A percentile compares a stretch with the other conserved stretches of the same genome.
These are phyloP conservation scores for Plectosphaerella plurivora DNA, from an alignment of 2,329 filamentous ascomycete genomes.

Conservation along the genomic window DNA sequence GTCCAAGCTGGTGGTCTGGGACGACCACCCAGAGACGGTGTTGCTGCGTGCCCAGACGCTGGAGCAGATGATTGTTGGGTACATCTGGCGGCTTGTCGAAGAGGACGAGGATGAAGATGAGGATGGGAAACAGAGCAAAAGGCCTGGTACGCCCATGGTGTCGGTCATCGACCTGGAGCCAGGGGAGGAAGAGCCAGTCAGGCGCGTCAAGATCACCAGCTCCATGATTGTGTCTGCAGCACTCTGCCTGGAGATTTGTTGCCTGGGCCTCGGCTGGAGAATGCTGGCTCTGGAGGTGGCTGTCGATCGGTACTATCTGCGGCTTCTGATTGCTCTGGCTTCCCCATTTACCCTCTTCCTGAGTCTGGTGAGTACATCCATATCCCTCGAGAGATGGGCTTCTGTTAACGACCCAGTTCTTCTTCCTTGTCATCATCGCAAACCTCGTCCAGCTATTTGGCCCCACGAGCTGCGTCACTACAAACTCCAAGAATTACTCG, in stretches of 20 bases:
- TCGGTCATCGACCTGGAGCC: constrained; percentile 40
- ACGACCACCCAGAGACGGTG: constrained; percentile 55
- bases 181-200: constrained; percentile 28
- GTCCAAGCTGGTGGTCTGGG: constrained; percentile 56
- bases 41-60: constrained; percentile 46
- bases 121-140: constrained; percentile 30
- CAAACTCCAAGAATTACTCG: constrained; percentile 40
- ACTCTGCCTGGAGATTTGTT: constrained; percentile 43
- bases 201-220: constrained; percentile 49
- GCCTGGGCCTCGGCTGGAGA: constrained; percentile 52
- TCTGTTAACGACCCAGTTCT: constrained; percentile 21
- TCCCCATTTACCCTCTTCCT: constrained; percentile 55
- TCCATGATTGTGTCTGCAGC: constrained; percentile 48
- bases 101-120: constrained; percentile 30
- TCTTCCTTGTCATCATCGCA: constrained; percentile 36
- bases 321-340: constrained; percentile 47
- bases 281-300: constrained; percentile 47
- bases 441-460: constrained; percentile 39
- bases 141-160: constrained; percentile 15
- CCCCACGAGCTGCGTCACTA: constrained; percentile 35
- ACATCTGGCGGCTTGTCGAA: constrained; percentile 48
- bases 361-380: constrained; percentile 26
- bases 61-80: constrained; percentile 47
- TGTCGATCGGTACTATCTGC: constrained; percentile 47
- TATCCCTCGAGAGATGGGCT: accelerated